These are phyloP conservation scores for Melanogaster broomeanus DNA, from an alignment of 768 basidiomycete genomes.

Conservation along the genomic window DNA sequence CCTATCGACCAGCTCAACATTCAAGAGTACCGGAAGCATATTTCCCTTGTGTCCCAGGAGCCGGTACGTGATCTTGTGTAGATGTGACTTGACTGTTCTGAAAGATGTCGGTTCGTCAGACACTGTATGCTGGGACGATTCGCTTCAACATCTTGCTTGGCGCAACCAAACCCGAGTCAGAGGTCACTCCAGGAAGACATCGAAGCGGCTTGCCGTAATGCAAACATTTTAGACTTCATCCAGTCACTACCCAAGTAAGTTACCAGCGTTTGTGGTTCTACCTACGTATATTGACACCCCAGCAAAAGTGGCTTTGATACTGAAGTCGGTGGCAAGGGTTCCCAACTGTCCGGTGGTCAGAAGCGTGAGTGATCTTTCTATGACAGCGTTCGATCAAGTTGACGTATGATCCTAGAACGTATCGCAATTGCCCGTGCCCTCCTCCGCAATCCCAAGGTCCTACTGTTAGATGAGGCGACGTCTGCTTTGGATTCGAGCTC, in stretches of 20 bases:
- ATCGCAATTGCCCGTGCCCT: slow-evolving; percentile 90
- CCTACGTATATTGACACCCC: slow-evolving; percentile 9
- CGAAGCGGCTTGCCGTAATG: slow-evolving; percentile 82
- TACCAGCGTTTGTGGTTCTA: neutral
- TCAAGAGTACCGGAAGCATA: slow-evolving; percentile 84
- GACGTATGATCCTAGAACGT: slow-evolving; percentile 42
- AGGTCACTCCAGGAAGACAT: slow-evolving; percentile 89
- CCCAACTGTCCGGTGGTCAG: slow-evolving; percentile 87
- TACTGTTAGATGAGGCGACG: slow-evolving; percentile 88
- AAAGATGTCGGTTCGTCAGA: slow-evolving; percentile 30
- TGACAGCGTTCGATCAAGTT: neutral
- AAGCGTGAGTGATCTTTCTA: slow-evolving; percentile 54
- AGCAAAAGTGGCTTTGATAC: slow-evolving; percentile 82
- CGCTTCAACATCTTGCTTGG: slow-evolving; percentile 92
- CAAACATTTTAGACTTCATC: slow-evolving; percentile 93
- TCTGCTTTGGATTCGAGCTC: slow-evolving; percentile 90
- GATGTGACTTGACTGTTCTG: slow-evolving; percentile 5
- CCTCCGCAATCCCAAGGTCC: slow-evolving; percentile 86
- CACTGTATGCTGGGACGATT: slow-evolving; percentile 87
- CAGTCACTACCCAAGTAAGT: slow-evolving; percentile 76
- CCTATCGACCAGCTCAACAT: slow-evolving; percentile 77
- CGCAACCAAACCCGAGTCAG: slow-evolving; percentile 68
- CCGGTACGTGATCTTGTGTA: slow-evolving; percentile 39
- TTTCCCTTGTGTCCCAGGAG: slow-evolving; percentile 91
- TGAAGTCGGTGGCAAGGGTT: slow-evolving; percentile 88